Base-by-base conservation (phyloP, 805 yeast genomes). In the Blastobotrys chiropterorum region DNA sequence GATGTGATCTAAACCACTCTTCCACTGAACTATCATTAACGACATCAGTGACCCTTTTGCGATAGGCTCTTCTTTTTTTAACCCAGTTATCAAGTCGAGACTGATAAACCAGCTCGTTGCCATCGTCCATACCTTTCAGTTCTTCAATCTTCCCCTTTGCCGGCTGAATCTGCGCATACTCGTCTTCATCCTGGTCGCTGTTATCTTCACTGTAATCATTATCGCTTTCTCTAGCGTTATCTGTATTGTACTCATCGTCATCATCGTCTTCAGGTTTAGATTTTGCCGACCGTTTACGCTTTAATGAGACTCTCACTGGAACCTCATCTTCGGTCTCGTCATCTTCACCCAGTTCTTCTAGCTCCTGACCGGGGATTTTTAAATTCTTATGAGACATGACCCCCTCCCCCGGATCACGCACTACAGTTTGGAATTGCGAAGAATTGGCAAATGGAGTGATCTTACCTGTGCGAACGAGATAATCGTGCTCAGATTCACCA, bases 381-480 rank as follows among this genome's bases (percentile, higher is more conserved):
- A 81, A 66, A 50, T 72, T 62, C 51, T 72, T 74, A 59, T 80
- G 83, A 15, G 72, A 69, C 56, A 55, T 55, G n/a, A n/a, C n/a
- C n/a, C n/a, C n/a, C n/a, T n/a, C n/a, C 3, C 44, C 48, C 3
- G 58, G 48, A 6, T 17, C 30, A n/a, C 51, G 11, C 3, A 21
- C 49, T 20, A 16, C 31, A 11, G 50, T 56, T 41, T 22, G 48
- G 44, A 48, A 58, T 13, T 52, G 49, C 5, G 54, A 11, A 7
- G 79, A 69, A 30, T 80, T 79, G 8, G 97, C 95, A 72, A 94
- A 94, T 0, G 98, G 98, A 0, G 99, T 94, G 51, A 90, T 80
- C 65, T 89, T 83, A 26, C 99, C 99, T 0, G 92, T 90, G 57
- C 99, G 75, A 0, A 94, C 79, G 54, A 94, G 72, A 62, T 68